Conservation (phyloP, 805 yeast genomes). For the Kuraishia ogatae region DNA sequence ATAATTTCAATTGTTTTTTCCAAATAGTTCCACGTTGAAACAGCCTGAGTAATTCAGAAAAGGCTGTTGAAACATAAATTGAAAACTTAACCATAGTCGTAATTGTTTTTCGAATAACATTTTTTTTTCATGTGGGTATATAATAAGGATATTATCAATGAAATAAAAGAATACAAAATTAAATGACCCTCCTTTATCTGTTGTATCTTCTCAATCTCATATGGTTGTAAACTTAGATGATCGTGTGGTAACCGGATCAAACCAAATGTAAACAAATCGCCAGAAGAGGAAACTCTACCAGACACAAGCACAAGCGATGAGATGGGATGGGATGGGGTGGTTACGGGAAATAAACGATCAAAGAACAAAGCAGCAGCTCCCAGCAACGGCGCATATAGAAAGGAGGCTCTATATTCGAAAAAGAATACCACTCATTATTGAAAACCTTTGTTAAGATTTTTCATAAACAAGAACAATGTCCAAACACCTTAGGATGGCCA, state of each 20-base stretch:
- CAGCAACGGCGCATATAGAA: background rate
- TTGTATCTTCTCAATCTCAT: background rate
- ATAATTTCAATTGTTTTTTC: too few relatives aligned
- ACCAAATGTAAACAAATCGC: background rate
- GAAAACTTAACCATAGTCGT: too few relatives aligned
- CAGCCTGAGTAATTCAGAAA: background rate
- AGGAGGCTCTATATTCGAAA: background rate
- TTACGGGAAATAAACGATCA: background rate
- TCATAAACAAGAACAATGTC: background rate
- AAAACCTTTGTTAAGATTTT: background rate
- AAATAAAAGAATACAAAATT: too few relatives aligned
- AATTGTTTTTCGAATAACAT: too few relatives aligned
- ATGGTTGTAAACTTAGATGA: background rate
- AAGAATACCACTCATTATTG: too few relatives aligned
- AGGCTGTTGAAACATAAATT: background rate
- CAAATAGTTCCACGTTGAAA: background rate
- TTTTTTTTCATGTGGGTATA: too few relatives aligned
- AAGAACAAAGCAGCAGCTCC: background rate
- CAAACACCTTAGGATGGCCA: slow-evolving; percentile 19
- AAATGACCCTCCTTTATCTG: slow-evolving; percentile 1
- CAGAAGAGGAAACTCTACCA: background rate
- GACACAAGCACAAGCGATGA: background rate
- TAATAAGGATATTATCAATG: too few relatives aligned
- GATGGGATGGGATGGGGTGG: background rate
- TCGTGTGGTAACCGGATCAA: background rate